These are phyloP conservation scores for Cystofilobasidium ferigula DNA, from an alignment of 768 basidiomycete species.

Conservation along the genomic window DNA sequence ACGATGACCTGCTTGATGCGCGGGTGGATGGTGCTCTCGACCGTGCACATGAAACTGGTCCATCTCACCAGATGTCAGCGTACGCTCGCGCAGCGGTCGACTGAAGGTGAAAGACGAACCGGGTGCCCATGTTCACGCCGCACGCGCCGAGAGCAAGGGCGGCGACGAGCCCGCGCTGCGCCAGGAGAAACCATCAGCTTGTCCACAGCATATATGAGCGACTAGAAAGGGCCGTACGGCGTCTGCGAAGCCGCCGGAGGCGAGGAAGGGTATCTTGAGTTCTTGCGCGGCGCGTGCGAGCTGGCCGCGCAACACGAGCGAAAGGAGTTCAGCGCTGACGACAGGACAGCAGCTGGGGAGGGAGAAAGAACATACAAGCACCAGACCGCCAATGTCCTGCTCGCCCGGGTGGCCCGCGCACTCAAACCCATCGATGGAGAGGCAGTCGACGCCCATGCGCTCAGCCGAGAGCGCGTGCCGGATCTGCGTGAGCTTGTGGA, in stretches of 20 bases:
- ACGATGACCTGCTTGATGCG: conserved; percentile 86
- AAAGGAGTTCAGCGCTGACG: background rate
- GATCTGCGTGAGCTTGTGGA: conserved; percentile 55
- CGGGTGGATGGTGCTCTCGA: conserved; percentile 77
- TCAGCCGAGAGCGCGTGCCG: conserved; percentile 45
- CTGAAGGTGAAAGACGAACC: conserved; percentile 27
- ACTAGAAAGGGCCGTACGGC: conserved; percentile 33
- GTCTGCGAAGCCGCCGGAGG: conserved; percentile 84
- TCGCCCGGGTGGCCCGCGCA: conserved; percentile 54
- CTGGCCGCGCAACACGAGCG: conserved; percentile 46
- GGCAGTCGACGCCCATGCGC: conserved; percentile 63
- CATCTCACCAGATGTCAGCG: conserved; percentile 34
- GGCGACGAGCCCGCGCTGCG: conserved; percentile 59
- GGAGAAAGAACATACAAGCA: conserved; percentile 48
- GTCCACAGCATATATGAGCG: background rate
- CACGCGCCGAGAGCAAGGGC: conserved; percentile 69
- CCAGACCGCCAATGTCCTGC: conserved; percentile 78
- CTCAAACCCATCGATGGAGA: conserved; percentile 87
- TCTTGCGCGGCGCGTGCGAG: conserved; percentile 78
- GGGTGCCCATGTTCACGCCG: conserved; percentile 66
- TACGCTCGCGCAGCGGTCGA: background rate
- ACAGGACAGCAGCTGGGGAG: background rate
- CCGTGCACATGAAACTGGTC: conserved; percentile 85
- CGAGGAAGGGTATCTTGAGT: conserved; percentile 71
- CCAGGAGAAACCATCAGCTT: background rate